Base-by-base conservation (phyloP, 2,329 filamentous ascomycete genomes). In the Juglanconis juglandina region DNA sequence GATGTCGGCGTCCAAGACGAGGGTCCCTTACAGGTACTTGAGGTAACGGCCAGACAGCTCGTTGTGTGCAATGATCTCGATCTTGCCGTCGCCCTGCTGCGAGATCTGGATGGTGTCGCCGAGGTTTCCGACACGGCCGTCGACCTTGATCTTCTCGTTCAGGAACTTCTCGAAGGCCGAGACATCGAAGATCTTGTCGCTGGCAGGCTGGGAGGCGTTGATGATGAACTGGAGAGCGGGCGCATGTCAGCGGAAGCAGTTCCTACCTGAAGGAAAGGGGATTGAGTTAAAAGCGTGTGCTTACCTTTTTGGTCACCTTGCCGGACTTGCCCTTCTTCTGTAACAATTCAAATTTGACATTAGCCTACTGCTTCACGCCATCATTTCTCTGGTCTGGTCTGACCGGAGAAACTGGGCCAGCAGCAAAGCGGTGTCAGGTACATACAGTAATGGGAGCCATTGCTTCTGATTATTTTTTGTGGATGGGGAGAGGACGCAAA, bases 101-200 rank as follows among this genome's bases (percentile, higher is more conserved):
- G 87, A 88, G 85, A 99, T 95, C 77, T 87, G 83, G 76, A 99
- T 88, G 77, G 84, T 87, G 76, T 98, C 95, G 77, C 95, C 95
- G 71, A 99, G 90, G 89, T 99, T 98, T 73, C 93, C 93, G 76
- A 94, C 93, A 77, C 92, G 94, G 83, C 94, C 94, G 71, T 97
- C 95, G 72, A 99, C 92, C 91, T 99, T 99, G 89, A 99, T 96
- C 83, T 91, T 92, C 82, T 98, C 95, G 87, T 97, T 93, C 67
- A 99, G 91, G 90, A 99, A 99, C 88, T 98, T 98, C 85, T 97
- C 93, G 80, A 99, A 99, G 71, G 93, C 93, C 73, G 91, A 88
- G 78, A 96, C 88, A 80, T 99, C 95, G 88, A 99, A 98, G 87
- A 99, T 99, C 89, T 98, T 98, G 87, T 99, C 95, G 84, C 87